phyloP scores from a whole-genome alignment of 2,329 filamentous ascomycete species.

The Claviceps capensis region DNA sequence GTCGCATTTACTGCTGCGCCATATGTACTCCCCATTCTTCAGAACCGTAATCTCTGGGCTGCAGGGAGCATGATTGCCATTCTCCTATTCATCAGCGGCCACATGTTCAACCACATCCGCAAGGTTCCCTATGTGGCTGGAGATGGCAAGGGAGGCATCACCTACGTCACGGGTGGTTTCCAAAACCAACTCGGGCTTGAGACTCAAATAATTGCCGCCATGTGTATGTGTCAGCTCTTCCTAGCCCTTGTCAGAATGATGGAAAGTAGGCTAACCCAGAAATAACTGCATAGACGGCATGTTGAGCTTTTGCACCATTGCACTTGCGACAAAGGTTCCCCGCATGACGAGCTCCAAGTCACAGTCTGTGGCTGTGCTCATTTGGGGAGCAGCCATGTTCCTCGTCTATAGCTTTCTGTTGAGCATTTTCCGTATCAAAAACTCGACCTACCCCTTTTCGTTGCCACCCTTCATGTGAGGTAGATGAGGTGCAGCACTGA shows the following conservation, averaged over 20 bases:
- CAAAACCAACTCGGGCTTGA: conserved; percentile 89
- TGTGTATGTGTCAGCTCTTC: conserved; percentile 49
- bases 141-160: conserved; percentile 73
- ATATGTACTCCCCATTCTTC: conserved; percentile 67
- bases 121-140: conserved; percentile 86
- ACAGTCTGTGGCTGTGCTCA: conserved; percentile 69
- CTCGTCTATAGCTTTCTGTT: conserved; percentile 87
- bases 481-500: background rate
- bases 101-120: conserved; percentile 99
- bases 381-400: conserved; percentile 66
- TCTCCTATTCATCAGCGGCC: conserved; percentile 84
- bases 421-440: conserved; percentile 89
- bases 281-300: conserved; percentile 37
- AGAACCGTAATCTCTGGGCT: conserved; percentile 90
- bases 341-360: conserved; percentile 62
- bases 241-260: background rate
- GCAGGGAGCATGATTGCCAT: conserved; percentile 78
- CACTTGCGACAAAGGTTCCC: conserved; percentile 86
- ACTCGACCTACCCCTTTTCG: conserved; percentile 85
- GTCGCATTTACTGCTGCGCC: conserved; percentile 58
- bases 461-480: conserved; percentile 69
- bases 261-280: background rate
- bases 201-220: conserved; percentile 84
- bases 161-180: conserved; percentile 83
- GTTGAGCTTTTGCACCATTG: conserved; percentile 79